Base-by-base conservation (phyloP, 2,329 filamentous ascomycete genomes). In the Colletotrichum orchidophilum region DNA sequence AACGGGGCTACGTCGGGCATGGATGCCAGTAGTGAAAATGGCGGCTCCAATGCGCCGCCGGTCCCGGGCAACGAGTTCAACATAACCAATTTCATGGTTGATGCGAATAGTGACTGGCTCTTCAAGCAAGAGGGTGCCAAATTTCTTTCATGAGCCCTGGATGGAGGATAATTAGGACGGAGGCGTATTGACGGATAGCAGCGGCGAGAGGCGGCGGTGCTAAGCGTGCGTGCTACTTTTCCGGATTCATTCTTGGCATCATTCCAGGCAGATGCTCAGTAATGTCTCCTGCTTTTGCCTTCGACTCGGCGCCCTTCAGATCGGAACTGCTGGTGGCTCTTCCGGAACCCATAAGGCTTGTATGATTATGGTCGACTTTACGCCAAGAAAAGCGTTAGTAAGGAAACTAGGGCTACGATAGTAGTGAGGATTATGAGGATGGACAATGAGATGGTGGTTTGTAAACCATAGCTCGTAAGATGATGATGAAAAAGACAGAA, bases 11-110 rank as follows among this genome's bases (percentile, higher is more conserved):
- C 63, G 12, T 54, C 60, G 4, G 74, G 72, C n/a, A 66, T 74
- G 35, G 71, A 74, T n/a, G 73, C 72, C 5, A 53, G 70, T 29
- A 66, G 66, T 50, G 74, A 73, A 12, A 76, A 77, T 18, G 71
- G 75, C 64, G 72, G 79, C 73, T 72, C 80, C 73, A 66, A 75
- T 29, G 75, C 78, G 26, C 75, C 75, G 62, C 79, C 78, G 39
- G 73, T 78, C 31, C 74, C 76, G 6, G 80, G 64, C 13, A 92
- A 92, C 69, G 91, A 93, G 79, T 93, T 92, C 75, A 94, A 94
- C 75, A 94, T 94, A 70, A 93, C 91, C 55, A 93, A 94, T 76
- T 94, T 93, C 75, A 93, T 92, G 88, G 87, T 93, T 33, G 92
- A 94, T 81, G 90, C 89, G 2, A 93, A 88, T 75, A 90, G 90